Evolutionary conservation across 345 rosid species (phyloP).

Genomic region (Sonneratia caseolaris): DNA sequence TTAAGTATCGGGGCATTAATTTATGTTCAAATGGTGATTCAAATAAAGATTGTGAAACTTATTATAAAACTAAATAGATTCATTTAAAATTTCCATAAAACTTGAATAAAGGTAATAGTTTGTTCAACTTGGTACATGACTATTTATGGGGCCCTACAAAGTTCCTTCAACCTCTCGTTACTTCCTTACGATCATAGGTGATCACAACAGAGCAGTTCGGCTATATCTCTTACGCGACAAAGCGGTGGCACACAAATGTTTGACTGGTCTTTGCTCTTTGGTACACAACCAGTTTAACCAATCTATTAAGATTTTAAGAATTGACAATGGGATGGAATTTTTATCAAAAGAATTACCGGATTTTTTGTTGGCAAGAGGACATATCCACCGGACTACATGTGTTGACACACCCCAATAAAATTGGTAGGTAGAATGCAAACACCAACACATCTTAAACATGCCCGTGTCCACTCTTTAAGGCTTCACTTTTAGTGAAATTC

Average conservation of each 20-base stretch:
- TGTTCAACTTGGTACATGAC: background rate
- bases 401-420: too few species aligned
- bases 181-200: background rate
- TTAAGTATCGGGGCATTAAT: background rate
- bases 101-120: background rate
- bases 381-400: background rate
- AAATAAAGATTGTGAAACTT: background rate
- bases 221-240: background rate
- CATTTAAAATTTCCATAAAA: background rate
- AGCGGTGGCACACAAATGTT: background rate
- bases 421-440: too few species aligned
- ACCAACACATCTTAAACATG: too few species aligned
- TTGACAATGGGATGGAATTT: background rate
- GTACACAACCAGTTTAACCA: background rate
- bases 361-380: background rate
- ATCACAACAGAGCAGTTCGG: background rate
- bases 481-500: too few species aligned
- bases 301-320: background rate
- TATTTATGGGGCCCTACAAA: background rate
- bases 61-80: constrained; percentile 5
- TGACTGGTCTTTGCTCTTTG: background rate
- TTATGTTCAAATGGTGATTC: too few species aligned
- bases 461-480: too few species aligned
- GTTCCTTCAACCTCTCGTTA: background rate
- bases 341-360: background rate